phyloP scores from a whole-genome alignment of 2,329 filamentous ascomycete genomes.

The Claviceps citrina region DNA sequence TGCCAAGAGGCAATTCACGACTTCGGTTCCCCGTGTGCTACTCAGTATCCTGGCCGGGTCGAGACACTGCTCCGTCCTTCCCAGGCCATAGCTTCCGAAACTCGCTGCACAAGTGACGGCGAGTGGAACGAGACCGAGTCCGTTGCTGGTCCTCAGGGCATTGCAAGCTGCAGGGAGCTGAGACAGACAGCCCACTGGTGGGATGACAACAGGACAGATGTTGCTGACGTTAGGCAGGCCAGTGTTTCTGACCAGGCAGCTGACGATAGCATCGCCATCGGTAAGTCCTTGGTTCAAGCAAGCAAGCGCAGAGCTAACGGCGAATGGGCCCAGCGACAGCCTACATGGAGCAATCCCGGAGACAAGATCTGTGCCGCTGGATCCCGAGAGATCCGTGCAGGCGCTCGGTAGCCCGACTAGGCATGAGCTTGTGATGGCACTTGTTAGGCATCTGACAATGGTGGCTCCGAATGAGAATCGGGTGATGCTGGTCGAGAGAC shows the following conservation, averaged over 20 bases:
- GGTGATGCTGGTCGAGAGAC: not conserved
- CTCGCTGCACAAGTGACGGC: no score
- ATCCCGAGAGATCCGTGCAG: not conserved
- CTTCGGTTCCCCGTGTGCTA: not conserved
- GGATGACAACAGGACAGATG: not conserved
- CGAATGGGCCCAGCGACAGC: conserved; percentile 4
- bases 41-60: not conserved
- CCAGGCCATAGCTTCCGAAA: no score
- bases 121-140: not conserved
- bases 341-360: not conserved
- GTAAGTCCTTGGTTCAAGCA: not conserved
- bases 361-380: not conserved
- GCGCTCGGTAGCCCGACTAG: not conserved
- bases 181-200: not conserved
- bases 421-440: not conserved
- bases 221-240: not conserved
- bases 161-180: conserved; percentile 4
- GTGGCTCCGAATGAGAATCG: not conserved
- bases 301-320: not conserved
- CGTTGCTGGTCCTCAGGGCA: conserved; percentile 1
- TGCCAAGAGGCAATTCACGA: conserved; percentile 5
- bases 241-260: not conserved
- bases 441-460: not conserved
- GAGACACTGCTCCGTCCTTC: conserved; percentile 5
- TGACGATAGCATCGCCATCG: conserved; percentile 3